Evolutionary conservation across 1,284 basidiomycete genomes (phyloP).

Genomic region (Naganishia sp.): DNA sequence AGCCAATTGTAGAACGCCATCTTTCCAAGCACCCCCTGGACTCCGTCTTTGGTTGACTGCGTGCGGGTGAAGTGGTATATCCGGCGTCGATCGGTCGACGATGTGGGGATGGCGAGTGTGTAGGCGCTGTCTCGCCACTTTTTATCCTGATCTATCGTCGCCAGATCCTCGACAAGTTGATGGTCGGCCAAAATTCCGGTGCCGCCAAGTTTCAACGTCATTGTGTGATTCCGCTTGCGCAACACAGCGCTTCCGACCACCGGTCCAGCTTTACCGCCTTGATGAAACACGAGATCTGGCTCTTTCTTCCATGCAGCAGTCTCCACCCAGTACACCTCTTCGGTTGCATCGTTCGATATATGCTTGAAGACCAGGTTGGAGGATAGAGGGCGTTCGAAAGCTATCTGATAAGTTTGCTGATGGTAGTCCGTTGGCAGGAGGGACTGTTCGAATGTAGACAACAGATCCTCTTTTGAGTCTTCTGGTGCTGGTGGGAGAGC

Average conservation of each 20-base stretch:
- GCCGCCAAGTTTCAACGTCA: slow-evolving; percentile 11
- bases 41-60: slow-evolving; percentile 15
- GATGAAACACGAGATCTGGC: slow-evolving; percentile 15
- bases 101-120: slow-evolving; percentile 3
- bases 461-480: neutral
- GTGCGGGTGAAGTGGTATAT: slow-evolving; percentile 16
- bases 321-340: slow-evolving; percentile 1
- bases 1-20: slow-evolving; percentile 18
- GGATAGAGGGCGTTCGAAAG: neutral
- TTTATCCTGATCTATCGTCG: slow-evolving; percentile 6
- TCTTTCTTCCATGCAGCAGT: slow-evolving; percentile 4
- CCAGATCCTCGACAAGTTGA: neutral
- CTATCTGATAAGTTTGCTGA: neutral
- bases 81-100: neutral
- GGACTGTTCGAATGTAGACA: neutral
- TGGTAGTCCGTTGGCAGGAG: neutral
- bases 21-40: slow-evolving; percentile 5
- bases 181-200: slow-evolving; percentile 9
- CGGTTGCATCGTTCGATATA: neutral
- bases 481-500: neutral
- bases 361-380: slow-evolving; percentile 15
- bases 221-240: slow-evolving; percentile 16
- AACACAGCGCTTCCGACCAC: slow-evolving; percentile 5
- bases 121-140: slow-evolving; percentile 11
- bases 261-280: slow-evolving; percentile 7